These are phyloP conservation scores for Diaporthe destruens DNA, from an alignment of 2,329 filamentous ascomycete genomes.

Conservation along the genomic window DNA sequence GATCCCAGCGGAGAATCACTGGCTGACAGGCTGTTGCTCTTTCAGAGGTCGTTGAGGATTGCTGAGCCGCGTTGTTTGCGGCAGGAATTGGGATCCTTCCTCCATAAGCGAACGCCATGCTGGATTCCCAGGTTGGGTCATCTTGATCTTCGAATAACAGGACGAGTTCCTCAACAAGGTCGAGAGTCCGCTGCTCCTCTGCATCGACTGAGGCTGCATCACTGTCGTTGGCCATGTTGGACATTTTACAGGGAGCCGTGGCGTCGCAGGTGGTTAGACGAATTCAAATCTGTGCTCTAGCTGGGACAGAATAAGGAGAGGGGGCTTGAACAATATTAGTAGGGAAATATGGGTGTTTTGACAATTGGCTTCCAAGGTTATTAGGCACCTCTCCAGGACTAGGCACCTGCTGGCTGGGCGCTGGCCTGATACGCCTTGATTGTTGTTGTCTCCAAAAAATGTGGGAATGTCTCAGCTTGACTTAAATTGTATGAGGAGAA, in stretches of 20 bases:
- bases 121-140: neutral
- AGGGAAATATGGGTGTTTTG: neutral
- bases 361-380: neutral
- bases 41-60: too few species aligned
- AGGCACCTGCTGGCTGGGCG: neutral
- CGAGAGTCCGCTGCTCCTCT: neutral
- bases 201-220: neutral
- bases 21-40: neutral
- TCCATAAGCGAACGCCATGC: conserved; percentile 1
- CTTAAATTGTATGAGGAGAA: neutral
- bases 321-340: neutral
- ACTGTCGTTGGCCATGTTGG: neutral
- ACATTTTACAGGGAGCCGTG: neutral
- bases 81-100: neutral
- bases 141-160: neutral
- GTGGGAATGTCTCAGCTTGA: neutral
- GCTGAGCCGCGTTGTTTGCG: neutral
- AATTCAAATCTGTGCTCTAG: too few species aligned
- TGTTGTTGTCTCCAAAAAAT: neutral
- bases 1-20: conserved; percentile 45
- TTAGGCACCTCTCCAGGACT: neutral
- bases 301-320: too few species aligned
- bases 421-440: neutral
- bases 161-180: neutral
- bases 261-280: too few species aligned